Conservation (phyloP, 2,329 filamentous ascomycete genomes). For the Hypocreales sp. region DNA sequence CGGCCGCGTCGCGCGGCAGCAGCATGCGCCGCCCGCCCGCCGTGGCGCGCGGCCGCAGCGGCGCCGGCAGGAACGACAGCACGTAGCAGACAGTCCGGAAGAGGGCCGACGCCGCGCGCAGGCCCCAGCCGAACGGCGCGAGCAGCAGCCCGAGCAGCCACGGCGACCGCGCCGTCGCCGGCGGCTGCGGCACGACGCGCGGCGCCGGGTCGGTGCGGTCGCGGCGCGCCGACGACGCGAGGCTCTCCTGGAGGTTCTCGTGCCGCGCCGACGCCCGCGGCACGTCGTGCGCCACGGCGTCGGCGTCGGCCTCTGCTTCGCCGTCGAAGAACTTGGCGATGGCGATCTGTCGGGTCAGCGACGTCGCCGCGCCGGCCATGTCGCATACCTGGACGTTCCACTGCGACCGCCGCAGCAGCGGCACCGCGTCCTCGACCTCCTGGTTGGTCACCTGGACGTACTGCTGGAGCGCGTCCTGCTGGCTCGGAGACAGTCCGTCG, state of each 20-base stretch:
- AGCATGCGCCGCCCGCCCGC: slow-evolving; percentile 54
- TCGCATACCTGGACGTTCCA: slow-evolving; percentile 77
- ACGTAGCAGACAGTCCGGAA: slow-evolving; percentile 64
- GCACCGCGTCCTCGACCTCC: slow-evolving; percentile 58
- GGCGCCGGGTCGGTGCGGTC: slow-evolving; percentile 52
- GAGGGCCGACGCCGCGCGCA: slow-evolving; percentile 50
- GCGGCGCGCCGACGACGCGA: slow-evolving; percentile 18
- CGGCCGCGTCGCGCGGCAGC: slow-evolving; percentile 74
- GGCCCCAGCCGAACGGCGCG: slow-evolving; percentile 67
- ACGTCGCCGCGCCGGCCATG: background rate
- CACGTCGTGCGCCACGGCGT: slow-evolving; percentile 43
- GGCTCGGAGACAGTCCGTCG: slow-evolving; percentile 51
- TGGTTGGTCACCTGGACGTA: slow-evolving; percentile 82
- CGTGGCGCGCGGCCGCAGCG: slow-evolving; percentile 39
- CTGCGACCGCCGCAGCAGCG: slow-evolving; percentile 69
- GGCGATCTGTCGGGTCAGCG: slow-evolving; percentile 51
- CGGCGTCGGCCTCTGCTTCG: slow-evolving; percentile 66
- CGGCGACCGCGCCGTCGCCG: slow-evolving; percentile 53
- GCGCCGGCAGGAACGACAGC: slow-evolving; percentile 64
- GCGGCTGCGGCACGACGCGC: slow-evolving; percentile 65
- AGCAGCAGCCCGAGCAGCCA: slow-evolving; percentile 66
- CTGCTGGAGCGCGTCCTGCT: slow-evolving; percentile 76
- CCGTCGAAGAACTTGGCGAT: slow-evolving; percentile 97
- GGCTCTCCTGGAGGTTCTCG: slow-evolving; percentile 57
- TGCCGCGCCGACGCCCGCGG: slow-evolving; percentile 48